These are phyloP conservation scores for Lactarius trivialis DNA, from an alignment of 768 basidiomycete genomes.

Conservation along the genomic window DNA sequence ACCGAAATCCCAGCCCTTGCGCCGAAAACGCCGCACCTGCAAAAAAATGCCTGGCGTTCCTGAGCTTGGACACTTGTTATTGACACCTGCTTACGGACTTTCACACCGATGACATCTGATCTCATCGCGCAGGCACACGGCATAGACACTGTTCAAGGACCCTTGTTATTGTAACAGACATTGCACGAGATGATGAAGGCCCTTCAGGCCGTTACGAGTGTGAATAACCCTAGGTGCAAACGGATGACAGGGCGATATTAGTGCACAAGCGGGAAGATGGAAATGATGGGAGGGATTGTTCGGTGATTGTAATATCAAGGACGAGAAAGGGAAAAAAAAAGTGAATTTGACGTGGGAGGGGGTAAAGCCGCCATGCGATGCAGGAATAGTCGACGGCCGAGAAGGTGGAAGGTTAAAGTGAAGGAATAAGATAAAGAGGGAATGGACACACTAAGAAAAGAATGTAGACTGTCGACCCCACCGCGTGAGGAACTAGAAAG, in stretches of 20 bases:
- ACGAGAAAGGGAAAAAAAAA: conserved; percentile 13
- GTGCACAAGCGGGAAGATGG: conserved; percentile 21
- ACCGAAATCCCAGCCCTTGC: too few relatives aligned
- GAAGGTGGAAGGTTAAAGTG: conserved; percentile 48
- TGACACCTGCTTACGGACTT: conserved; percentile 12
- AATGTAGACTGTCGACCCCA: conserved; percentile 49
- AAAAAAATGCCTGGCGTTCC: background rate
- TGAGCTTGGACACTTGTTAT: conserved; percentile 2
- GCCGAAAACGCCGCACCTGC: background rate
- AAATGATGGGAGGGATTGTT: conserved; percentile 24
- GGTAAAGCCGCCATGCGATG: conserved; percentile 31
- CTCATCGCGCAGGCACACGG: conserved; percentile 3
- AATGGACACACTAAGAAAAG: conserved; percentile 40
- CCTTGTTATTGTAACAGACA: conserved; percentile 24
- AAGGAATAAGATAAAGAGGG: conserved; percentile 80
- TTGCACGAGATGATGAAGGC: conserved; percentile 24
- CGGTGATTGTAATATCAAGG: conserved; percentile 21
- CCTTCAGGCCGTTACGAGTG: conserved; percentile 24
- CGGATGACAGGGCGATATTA: conserved; percentile 23
- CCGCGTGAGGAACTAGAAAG: conserved; percentile 43
- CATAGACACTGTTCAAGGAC: conserved; percentile 20
- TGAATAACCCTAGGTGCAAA: conserved; percentile 23
- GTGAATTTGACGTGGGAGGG: conserved; percentile 13
- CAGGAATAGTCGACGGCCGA: conserved; percentile 33
- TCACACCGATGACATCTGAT: conserved; percentile 6